Base-by-base conservation (phyloP, 2,329 filamentous ascomycete genomes). In the Phoma herbarum region DNA sequence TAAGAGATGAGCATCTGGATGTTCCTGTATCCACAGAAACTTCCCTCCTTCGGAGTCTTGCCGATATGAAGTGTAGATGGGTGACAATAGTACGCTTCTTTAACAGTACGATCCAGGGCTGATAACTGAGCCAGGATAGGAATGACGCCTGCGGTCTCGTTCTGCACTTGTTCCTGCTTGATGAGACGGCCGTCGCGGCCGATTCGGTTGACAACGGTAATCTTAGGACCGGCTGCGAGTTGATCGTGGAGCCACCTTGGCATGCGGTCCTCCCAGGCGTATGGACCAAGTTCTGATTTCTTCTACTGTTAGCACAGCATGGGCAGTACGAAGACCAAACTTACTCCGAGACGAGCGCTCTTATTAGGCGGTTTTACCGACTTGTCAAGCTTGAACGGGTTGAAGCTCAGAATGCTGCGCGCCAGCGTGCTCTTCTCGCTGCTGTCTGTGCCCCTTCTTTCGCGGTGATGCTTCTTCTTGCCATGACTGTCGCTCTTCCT, bases 11-110 rank as follows among this genome's bases (percentile, higher is more conserved):
- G 78, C 88, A 96, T 96, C 75, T 98, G 95, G 29, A 97, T 96
- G 71, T 96, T 98, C 39, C 94, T 86, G 74, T 97, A 98, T 3
- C 94, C 94, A 73, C 94, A 98, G 74, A 98, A 98, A 6, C 92
- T 91, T 22, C 93, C 93, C 79, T 97, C 93, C n/a, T 84, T 85
- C 51, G 96, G 73, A 0, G 73, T 82, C 70, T 96, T 96, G 50
- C 90, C 91, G 25, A 98, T 84, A 70, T 97, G 93, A 47, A 88
- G 83, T 0, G 92, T 90, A 46, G 83, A 82, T 1, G 89, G 85
- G 69, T 93, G 88, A 75, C 93, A 97, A 31, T 97, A 81, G 69
- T 93, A 97, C 6, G 91, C 91, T 63, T 86, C 86, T 52, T 85
- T 81, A 1, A 92, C 90, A 4, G 80, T 79, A 8, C 78, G 72